These are phyloP conservation scores for Russula earlei DNA, from an alignment of 768 basidiomycete genomes.

Conservation along the genomic window DNA sequence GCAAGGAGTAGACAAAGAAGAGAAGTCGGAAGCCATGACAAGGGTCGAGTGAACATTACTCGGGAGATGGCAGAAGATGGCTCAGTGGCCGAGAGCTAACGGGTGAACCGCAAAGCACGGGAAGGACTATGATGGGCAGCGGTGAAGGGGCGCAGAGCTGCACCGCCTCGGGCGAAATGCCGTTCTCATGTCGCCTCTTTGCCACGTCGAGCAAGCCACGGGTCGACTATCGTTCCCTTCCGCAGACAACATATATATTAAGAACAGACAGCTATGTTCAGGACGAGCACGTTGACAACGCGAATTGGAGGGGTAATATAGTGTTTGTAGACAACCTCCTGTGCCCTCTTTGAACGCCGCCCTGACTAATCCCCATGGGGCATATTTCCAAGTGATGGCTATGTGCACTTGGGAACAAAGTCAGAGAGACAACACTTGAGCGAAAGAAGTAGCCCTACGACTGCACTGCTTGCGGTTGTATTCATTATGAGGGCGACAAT, in stretches of 20 bases:
- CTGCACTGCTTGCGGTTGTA: conserved; percentile 22
- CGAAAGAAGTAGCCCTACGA: neutral
- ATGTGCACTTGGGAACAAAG: conserved; percentile 8
- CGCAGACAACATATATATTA: conserved; percentile 3
- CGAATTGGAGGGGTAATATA: neutral
- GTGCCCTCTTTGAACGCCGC: neutral
- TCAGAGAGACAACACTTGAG: neutral
- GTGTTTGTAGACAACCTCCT: neutral
- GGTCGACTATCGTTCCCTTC: neutral
- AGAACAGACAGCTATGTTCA: neutral
- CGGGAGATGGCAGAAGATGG: neutral
- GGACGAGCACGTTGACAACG: neutral
- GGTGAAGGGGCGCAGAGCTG: too few relatives aligned
- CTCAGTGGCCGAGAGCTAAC: neutral
- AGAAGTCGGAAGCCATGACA: conserved; percentile 1
- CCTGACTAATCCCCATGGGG: neutral
- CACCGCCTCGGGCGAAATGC: too few relatives aligned
- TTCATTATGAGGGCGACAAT: conserved; percentile 48
- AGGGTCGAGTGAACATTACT: conserved; percentile 5
- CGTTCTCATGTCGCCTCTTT: neutral
- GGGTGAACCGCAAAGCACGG: too few relatives aligned
- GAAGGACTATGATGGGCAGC: too few relatives aligned
- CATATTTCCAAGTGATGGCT: neutral
- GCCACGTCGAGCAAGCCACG: neutral
- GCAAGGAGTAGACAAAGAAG: conserved; percentile 12